Base-by-base conservation (phyloP, 2,329 filamentous ascomycete genomes). In the Teratosphaeria nubilosa region DNA sequence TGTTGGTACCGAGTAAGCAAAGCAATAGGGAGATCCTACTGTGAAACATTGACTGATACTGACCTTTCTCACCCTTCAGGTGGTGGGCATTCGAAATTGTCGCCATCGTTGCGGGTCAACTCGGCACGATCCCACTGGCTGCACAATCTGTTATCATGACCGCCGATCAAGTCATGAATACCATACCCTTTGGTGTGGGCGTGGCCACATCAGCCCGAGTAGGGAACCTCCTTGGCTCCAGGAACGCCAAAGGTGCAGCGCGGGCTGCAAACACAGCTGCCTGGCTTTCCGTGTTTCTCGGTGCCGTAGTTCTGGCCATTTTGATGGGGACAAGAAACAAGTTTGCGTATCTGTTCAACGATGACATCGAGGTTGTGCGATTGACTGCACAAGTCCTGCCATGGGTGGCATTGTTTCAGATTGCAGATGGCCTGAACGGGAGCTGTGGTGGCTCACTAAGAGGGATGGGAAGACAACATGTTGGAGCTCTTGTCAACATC, bases 21-120 rank as follows among this genome's bases (percentile, higher is more conserved):
- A 30, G 27, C 27, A 30, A 30, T 30, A 30, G 27, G 5, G 7
- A 2, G 7, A 30, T 7, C 27, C 7, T 7, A 30, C 27, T 30
- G 27, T 30, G 27, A 30, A 30, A 7, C 5, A 30, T 30, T 2
- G 73, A 41, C 34, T 5, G 14, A n/a, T 41, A 16, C 34, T 41
- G 34, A 41, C 34, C 13, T 16, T 41, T 41, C 13, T 41, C 27
- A 4, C 5, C 27, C 5, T 41, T 41, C 16, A 41, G 34, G 41
- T 95, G 90, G 90, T 95, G 90, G 90, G 91, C 90, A 0, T 95
- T 95, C 66, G 90, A 95, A 73, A 92, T 95, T 63, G 89, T 95
- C 1, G 89, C 90, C 1, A 80, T 95, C 0, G 88, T 87, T 1
- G 90, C 90, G 5, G 90, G 90, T 1, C 82, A 86, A 37, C 80